phyloP scores from a whole-genome alignment of 2,329 filamentous ascomycete species.

The Colletotrichum lupini region DNA sequence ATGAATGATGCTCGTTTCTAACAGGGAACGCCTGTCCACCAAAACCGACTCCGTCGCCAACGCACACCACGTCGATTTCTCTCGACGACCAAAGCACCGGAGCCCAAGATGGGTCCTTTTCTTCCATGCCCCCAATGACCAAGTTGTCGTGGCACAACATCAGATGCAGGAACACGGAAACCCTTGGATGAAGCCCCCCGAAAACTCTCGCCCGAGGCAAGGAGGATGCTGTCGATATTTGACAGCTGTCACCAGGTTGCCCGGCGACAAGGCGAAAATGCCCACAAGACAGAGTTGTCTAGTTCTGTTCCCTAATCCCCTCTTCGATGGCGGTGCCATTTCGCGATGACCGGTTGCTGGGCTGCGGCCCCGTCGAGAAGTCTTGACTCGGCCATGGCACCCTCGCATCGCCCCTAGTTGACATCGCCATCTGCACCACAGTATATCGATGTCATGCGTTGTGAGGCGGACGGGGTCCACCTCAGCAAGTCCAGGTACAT shows the following conservation, averaged over 20 bases:
- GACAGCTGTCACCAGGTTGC: constrained; percentile 32
- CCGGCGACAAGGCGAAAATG: constrained; percentile 2
- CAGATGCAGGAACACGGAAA: constrained; percentile 22
- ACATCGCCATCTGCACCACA: background rate
- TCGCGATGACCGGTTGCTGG: background rate
- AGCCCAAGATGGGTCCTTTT: background rate
- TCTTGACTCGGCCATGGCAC: constrained; percentile 14
- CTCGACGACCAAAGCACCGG: background rate
- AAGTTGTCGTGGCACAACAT: constrained; percentile 28
- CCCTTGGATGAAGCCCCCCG: constrained; percentile 11
- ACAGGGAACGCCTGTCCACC: constrained; percentile 25
- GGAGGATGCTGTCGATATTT: constrained; percentile 31
- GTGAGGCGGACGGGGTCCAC: constrained; percentile 18
- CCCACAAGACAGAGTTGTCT: background rate
- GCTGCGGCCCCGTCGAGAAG: background rate
- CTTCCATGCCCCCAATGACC: background rate
- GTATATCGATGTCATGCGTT: constrained; percentile 27
- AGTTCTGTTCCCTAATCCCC: background rate
- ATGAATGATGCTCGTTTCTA: constrained; percentile 33
- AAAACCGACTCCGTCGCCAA: constrained; percentile 5
- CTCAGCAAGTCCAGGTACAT: constrained; percentile 9
- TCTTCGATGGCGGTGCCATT: constrained; percentile 13
- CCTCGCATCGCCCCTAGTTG: background rate
- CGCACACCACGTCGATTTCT: background rate
- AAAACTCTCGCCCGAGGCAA: constrained; percentile 13